phyloP scores from a whole-genome alignment of 208 protist species.

The Trypanosoma conorhini region DNA sequence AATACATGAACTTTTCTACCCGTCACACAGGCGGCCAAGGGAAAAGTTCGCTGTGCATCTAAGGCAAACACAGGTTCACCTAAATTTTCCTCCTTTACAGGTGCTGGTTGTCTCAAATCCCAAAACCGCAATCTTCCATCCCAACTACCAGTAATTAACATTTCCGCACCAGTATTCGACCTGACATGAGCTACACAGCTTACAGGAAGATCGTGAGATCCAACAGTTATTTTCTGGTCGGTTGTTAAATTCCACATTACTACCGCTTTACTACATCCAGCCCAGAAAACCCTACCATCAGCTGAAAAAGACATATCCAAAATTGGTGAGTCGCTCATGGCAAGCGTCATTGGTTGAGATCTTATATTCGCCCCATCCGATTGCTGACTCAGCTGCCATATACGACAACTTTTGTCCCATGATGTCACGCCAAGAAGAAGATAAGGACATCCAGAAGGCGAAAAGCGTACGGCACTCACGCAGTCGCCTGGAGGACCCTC shows the following conservation, averaged over 20 bases:
- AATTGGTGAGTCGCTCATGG: slow-evolving; percentile 50
- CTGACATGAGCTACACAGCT: slow-evolving; percentile 68
- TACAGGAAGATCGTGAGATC: slow-evolving; percentile 80
- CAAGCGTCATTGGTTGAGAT: slow-evolving; percentile 49
- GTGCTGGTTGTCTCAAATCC: slow-evolving; percentile 71
- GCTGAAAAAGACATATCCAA: slow-evolving; percentile 65
- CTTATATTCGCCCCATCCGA: slow-evolving; percentile 27
- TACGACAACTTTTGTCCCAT: slow-evolving; percentile 76
- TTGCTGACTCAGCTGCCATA: slow-evolving; percentile 65
- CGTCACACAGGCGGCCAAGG: slow-evolving; percentile 71
- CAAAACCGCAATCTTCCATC: slow-evolving; percentile 86
- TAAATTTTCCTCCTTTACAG: slow-evolving; percentile 65
- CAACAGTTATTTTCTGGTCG: slow-evolving; percentile 67
- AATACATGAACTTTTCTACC: slow-evolving; percentile 64
- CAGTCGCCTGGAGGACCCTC: slow-evolving; percentile 56
- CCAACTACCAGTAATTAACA: slow-evolving; percentile 85
- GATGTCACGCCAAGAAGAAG: slow-evolving; percentile 60
- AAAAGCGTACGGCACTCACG: slow-evolving; percentile 68
- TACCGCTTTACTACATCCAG: slow-evolving; percentile 74
- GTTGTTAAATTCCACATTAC: slow-evolving; percentile 78
- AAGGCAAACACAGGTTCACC: slow-evolving; percentile 76
- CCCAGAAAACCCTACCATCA: slow-evolving; percentile 77
- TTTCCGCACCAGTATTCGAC: slow-evolving; percentile 37
- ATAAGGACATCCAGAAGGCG: slow-evolving; percentile 57
- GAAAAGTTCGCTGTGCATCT: slow-evolving; percentile 55